Percentiles rank a stretch among this genome's conserved stretches.
phyloP scores from a whole-genome alignment of 2,329 filamentous ascomycete genomes.

The Clonostachys chloroleuca region DNA sequence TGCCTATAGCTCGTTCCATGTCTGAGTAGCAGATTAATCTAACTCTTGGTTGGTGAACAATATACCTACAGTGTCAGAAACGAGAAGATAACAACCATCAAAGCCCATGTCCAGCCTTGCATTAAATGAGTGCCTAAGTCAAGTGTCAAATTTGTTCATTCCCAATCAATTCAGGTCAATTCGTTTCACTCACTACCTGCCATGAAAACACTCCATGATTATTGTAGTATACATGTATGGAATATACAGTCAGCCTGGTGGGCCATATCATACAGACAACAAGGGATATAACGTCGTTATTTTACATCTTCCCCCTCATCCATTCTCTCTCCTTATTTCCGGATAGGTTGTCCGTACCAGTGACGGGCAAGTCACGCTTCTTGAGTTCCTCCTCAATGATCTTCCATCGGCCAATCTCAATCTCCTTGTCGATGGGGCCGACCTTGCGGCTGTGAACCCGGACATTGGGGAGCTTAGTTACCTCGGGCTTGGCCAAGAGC shows the following conservation, averaged over 20 bases:
- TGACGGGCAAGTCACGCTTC: slow-evolving; percentile 55
- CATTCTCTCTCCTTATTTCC: slow-evolving; percentile 38
- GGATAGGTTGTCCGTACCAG: slow-evolving; percentile 33
- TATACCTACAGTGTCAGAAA: no score
- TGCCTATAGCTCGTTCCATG: no score
- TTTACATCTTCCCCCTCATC: slow-evolving; percentile 13
- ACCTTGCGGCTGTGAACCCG: slow-evolving; percentile 59
- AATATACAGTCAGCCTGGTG: neutral
- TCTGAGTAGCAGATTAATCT: no score
- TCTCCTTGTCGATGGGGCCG: slow-evolving; percentile 69
- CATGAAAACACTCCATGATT: neutral
- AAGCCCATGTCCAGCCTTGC: no score
- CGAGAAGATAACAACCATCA: no score
- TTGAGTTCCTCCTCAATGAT: slow-evolving; percentile 67
- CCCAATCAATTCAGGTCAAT: no score
- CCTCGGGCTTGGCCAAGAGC: slow-evolving; percentile 36
- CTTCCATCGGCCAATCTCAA: slow-evolving; percentile 72
- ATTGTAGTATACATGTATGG: neutral
- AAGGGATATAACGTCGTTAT: no score
- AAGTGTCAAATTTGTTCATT: no score
- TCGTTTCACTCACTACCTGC: no score
- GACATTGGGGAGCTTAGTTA: slow-evolving; percentile 63
- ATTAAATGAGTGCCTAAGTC: no score
- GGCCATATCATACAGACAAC: no score
- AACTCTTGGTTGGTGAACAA: no score